Percentiles rank a stretch among this genome's conserved stretches.
Conservation (phyloP, 164 flowering plant genomes). For the Piper betle region DNA sequence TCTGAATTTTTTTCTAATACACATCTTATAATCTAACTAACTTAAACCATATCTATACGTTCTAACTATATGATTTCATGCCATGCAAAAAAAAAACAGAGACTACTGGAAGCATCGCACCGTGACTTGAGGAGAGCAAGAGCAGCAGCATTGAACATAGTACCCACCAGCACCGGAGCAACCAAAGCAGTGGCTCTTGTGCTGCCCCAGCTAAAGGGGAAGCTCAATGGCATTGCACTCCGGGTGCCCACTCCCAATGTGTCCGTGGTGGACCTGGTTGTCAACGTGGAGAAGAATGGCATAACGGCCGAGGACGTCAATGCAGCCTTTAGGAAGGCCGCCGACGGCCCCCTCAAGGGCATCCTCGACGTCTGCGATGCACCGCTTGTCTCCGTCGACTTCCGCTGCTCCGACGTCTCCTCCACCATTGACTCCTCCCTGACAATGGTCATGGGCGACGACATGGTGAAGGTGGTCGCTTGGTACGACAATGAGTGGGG, state of each 20-base stretch:
- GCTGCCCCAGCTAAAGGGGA: constrained; percentile 92
- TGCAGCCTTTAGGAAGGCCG: constrained; percentile 87
- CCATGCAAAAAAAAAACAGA: constrained; percentile 24
- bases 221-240: constrained; percentile 93
- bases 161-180: constrained; percentile 97
- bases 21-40: too few species aligned
- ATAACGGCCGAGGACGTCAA: constrained; percentile 85
- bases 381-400: constrained; percentile 93
- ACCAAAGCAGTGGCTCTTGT: constrained; percentile 97
- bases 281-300: constrained; percentile 85
- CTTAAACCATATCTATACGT: too few species aligned
- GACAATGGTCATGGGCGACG: constrained; percentile 98
- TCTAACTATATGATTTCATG: too few species aligned
- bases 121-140: constrained; percentile 91
- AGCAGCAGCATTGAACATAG: constrained; percentile 94
- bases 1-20: too few species aligned
- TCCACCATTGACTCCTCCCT: constrained; percentile 84
- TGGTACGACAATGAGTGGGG: constrained; percentile 99
- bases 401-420: constrained; percentile 85
- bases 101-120: constrained; percentile 95
- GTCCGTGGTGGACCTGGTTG: constrained; percentile 87
- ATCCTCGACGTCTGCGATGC: constrained; percentile 74
- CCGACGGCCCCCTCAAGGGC: constrained; percentile 80
- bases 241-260: constrained; percentile 95
- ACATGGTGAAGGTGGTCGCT: constrained; percentile 94